Conservation (phyloP, 805 yeast genomes). For the Starmerella lactis-condensi region DNA sequence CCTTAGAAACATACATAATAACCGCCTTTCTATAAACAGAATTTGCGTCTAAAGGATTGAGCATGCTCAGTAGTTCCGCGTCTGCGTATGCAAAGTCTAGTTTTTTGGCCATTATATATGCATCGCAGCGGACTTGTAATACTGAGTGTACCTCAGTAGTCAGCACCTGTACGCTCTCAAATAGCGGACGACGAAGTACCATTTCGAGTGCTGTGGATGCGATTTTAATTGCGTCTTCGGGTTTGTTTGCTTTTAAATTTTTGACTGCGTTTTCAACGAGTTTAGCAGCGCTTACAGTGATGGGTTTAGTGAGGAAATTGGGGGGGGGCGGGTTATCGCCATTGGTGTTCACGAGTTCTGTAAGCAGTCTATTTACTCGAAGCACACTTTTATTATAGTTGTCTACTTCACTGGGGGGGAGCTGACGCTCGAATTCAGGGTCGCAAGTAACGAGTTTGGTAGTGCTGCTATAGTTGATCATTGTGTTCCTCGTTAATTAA, state of each 20-base stretch:
- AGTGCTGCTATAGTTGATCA: no score
- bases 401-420: no score
- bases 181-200: constrained; percentile 25
- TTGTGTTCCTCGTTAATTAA: no score
- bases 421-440: no score
- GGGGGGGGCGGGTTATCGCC: constrained; percentile 25
- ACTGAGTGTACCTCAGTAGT: constrained; percentile 22
- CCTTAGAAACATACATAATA: constrained; percentile 16
- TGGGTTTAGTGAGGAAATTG: constrained; percentile 15
- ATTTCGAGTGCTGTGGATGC: constrained; percentile 25
- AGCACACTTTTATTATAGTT: constrained; percentile 17
- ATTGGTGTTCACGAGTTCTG: constrained; percentile 18
- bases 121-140: constrained; percentile 25
- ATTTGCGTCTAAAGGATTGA: constrained; percentile 21
- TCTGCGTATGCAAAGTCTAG: constrained; percentile 27
- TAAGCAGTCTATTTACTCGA: constrained; percentile 20
- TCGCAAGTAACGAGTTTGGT: no score
- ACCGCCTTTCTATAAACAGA: constrained; percentile 23
- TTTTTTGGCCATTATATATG: constrained; percentile 21
- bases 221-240: constrained; percentile 23
- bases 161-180: constrained; percentile 23
- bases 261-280: constrained; percentile 21
- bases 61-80: constrained; percentile 21
- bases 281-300: constrained; percentile 21
- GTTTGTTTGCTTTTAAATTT: constrained; percentile 17